phyloP scores from a whole-genome alignment of 768 basidiomycete genomes.

The Aureoboletus auriporus region DNA sequence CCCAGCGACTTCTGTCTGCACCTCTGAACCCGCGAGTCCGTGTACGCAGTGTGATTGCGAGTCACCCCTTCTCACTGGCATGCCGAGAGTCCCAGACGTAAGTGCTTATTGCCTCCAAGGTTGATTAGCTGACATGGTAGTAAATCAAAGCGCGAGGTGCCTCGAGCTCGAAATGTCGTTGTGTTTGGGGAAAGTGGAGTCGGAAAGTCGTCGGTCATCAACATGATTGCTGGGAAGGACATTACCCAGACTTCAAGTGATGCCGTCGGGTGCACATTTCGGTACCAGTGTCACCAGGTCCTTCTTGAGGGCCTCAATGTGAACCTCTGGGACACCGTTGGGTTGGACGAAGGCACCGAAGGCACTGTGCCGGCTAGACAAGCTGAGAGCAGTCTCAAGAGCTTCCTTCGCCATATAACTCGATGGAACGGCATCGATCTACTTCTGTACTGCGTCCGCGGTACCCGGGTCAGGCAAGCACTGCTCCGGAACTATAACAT shows the following conservation, averaged over 20 bases:
- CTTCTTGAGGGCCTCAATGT: conserved; percentile 15
- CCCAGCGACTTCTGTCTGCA: conserved; percentile 1
- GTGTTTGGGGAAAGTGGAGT: conserved; percentile 40
- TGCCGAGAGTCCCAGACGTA: conserved; percentile 7
- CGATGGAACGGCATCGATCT: conserved; percentile 26
- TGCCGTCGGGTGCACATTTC: conserved; percentile 34
- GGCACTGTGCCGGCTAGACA: conserved; percentile 24
- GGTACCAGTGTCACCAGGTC: conserved; percentile 19
- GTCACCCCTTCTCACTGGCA: conserved; percentile 2
- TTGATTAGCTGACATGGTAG: background rate
- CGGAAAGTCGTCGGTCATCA: conserved; percentile 41
- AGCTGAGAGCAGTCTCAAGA: conserved; percentile 25
- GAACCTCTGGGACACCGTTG: conserved; percentile 31
- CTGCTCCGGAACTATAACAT: conserved; percentile 27
- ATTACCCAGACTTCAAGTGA: conserved; percentile 28
- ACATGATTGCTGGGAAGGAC: conserved; percentile 30
- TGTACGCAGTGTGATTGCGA: conserved; percentile 10
- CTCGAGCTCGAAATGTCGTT: conserved; percentile 30
- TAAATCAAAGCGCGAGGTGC: conserved; percentile 4
- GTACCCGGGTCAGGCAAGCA: conserved; percentile 25
- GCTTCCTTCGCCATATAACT: conserved; percentile 32
- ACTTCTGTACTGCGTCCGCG: conserved; percentile 34
- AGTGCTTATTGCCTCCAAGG: background rate
- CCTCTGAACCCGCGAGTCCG: background rate
- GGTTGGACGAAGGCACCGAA: conserved; percentile 29